Conservation (phyloP, 345 rosid genomes). For the Citrus cavaleriei region DNA sequence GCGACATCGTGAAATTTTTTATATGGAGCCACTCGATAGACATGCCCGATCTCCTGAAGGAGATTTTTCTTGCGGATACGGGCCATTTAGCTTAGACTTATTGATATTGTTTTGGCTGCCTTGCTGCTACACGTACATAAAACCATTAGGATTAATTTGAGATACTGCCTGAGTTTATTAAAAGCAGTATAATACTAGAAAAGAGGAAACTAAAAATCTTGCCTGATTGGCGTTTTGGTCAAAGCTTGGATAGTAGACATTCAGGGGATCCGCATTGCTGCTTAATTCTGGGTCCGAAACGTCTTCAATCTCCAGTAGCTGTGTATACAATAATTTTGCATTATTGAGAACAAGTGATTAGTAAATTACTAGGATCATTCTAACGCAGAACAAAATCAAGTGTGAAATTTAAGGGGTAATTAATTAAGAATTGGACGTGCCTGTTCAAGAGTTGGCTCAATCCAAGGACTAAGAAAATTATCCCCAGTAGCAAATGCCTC, state of each 20-base stretch:
- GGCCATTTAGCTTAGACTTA: neutral
- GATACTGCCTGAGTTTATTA: neutral
- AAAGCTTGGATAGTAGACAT: constrained; percentile 5
- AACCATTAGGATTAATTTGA: neutral
- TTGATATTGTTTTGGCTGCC: neutral
- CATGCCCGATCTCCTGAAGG: neutral
- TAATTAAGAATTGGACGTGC: constrained; percentile 4
- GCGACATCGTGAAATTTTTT: too few species aligned
- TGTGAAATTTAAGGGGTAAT: neutral
- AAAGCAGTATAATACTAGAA: neutral
- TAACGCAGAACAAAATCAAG: neutral
- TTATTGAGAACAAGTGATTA: neutral
- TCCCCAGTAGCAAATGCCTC: neutral
- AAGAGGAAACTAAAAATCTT: neutral
- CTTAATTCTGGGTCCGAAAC: neutral
- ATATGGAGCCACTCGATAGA: too few species aligned
- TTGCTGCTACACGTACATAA: neutral
- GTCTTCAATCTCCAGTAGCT: constrained; percentile 7
- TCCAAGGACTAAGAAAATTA: neutral
- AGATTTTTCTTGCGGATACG: neutral
- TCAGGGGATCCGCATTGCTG: neutral
- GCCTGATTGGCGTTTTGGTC: constrained; percentile 4
- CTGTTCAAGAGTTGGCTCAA: constrained; percentile 20
- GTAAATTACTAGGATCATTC: neutral
- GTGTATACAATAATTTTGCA: neutral